Base-by-base conservation (phyloP, 257 asterid species). In the Solanum bukasovii region DNA sequence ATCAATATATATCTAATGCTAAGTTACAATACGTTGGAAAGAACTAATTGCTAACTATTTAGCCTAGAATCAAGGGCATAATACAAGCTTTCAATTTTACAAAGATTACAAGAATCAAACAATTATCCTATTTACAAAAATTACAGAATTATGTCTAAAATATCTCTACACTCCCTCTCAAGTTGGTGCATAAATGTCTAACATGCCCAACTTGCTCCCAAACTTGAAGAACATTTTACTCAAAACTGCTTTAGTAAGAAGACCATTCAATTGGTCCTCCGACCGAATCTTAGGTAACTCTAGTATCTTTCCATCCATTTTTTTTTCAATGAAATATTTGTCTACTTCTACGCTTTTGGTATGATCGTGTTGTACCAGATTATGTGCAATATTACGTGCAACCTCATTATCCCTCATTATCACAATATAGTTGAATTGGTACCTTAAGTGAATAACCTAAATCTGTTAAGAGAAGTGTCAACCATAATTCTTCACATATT, bases 401-500 rank as follows among this genome's bases (percentile, higher is more conserved):
- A 14, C 65, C 65, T 88, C 85, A 77, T 75, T 88, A 13, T 88
- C 56, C 44, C 4, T 40, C 44, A 40, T 40, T 40, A 40, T 40
- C 44, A 88, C 31, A 83, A 59, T 44, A 88, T n/a, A 88, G 21
- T 21, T 46, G 38, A 42, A 83, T 88, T 44, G 56, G 38, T 46
- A 12, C 25, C 40, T 44, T 83, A 31, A 59, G 74, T 44, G 74
- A 37, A 35, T 83, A 75, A 12, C 86, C 78, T 21, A 88, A 44
- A 31, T 74, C 86, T 13, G 12, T 38, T 16, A 84, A 37, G 10
- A 70, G 46, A 46, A 84, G 40, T 71, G n/a, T 72, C 14, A 72
- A 33, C 78, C 88, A 88, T 56, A 88, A 67, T 33, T 70, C 37
- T 31, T 88, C 88, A 85, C 90, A 88, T n/a, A 73, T 56, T 84